Conservation (phyloP, 208 protist species). For the Vickermania spadyakhi region DNA sequence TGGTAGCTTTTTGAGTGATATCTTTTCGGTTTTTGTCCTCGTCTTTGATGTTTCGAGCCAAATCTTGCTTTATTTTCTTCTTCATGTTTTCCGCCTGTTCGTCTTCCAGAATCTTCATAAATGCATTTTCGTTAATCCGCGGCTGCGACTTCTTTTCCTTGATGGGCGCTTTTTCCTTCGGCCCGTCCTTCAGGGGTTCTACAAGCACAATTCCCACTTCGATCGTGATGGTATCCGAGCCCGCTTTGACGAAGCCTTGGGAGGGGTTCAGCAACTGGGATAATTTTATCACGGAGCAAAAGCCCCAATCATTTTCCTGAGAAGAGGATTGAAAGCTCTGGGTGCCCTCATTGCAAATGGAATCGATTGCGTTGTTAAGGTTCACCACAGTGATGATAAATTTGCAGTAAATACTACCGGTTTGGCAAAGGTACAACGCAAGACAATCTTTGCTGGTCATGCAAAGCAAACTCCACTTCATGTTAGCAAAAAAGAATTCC, state of each 20-base stretch:
- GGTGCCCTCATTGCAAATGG: conserved; percentile 86
- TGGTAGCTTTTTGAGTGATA: conserved; percentile 37
- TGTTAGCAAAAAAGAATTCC: conserved; percentile 75
- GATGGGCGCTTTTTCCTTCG: conserved; percentile 19
- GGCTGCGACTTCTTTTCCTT: conserved; percentile 47
- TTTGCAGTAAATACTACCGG: conserved; percentile 86
- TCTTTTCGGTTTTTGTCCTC: conserved; percentile 85
- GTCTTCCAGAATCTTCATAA: conserved; percentile 62
- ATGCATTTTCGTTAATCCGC: conserved; percentile 59
- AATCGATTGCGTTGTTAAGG: conserved; percentile 72
- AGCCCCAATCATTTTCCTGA: conserved; percentile 89
- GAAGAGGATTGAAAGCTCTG: conserved; percentile 80
- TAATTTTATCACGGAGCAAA: conserved; percentile 87
- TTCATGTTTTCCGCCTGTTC: conserved; percentile 58
- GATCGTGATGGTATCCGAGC: conserved; percentile 80
- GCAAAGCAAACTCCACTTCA: conserved; percentile 87
- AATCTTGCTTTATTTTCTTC: conserved; percentile 77
- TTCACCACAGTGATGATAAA: conserved; percentile 89
- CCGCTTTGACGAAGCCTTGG: conserved; percentile 64
- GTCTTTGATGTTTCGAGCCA: conserved; percentile 66
- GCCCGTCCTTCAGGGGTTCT: conserved; percentile 44
- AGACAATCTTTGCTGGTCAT: conserved; percentile 86
- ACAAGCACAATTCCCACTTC: conserved; percentile 86
- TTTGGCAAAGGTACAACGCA: conserved; percentile 87
- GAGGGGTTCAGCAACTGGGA: conserved; percentile 59